Evolutionary conservation across 495 filamentous ascomycete species (phyloP).

Genomic region (Acidiella bohemica): DNA sequence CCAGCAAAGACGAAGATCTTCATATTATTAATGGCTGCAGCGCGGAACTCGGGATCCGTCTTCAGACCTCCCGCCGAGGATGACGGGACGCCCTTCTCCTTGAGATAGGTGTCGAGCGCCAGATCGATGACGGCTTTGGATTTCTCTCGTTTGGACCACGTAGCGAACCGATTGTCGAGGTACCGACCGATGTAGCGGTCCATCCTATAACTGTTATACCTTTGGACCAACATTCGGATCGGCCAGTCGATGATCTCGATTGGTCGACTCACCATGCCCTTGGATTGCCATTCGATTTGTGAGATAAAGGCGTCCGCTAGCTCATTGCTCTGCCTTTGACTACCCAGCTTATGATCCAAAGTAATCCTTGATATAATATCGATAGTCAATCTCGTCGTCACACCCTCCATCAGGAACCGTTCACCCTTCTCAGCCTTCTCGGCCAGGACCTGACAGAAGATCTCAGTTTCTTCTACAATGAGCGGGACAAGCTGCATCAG

Average conservation of each 20-base stretch:
- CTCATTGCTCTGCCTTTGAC: conserved; percentile 26
- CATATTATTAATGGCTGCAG: conserved; percentile 23
- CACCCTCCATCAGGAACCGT: conserved; percentile 27
- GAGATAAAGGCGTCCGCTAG: conserved; percentile 26
- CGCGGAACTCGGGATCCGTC: conserved; percentile 22
- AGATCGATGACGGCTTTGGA: conserved; percentile 28
- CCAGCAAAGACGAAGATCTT: conserved; percentile 33
- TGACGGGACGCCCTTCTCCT: conserved; percentile 15
- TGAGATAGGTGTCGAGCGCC: conserved; percentile 25
- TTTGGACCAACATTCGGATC: conserved; percentile 14
- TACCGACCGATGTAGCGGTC: conserved; percentile 25
- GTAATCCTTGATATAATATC: conserved; percentile 35
- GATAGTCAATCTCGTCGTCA: conserved; percentile 28
- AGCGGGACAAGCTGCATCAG: conserved; percentile 30
- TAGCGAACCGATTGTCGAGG: conserved; percentile 29
- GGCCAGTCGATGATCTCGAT: conserved; percentile 21
- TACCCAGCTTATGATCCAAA: conserved; percentile 26
- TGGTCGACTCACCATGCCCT: conserved; percentile 15
- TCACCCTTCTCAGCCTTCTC: conserved; percentile 23
- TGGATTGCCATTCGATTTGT: conserved; percentile 21
- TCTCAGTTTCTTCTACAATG: conserved; percentile 31
- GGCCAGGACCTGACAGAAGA: conserved; percentile 27
- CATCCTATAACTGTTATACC: conserved; percentile 27
- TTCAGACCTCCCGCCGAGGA: no score
- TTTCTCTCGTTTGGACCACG: neutral